Evolutionary conservation across 2,329 filamentous ascomycete species (phyloP).

Genomic region (Penicillium sp.): DNA sequence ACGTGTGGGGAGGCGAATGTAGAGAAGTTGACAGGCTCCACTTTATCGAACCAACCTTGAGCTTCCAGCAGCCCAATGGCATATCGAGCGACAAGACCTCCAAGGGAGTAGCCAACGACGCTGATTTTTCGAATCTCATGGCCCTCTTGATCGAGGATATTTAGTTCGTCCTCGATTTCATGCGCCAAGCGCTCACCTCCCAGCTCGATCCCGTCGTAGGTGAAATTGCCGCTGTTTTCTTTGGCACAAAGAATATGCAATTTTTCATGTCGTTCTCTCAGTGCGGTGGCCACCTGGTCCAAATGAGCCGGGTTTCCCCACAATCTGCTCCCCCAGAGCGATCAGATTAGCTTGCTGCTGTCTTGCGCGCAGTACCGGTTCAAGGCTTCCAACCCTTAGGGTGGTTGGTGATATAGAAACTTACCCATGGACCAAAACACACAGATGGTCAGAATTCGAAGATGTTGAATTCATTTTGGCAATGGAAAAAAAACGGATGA

Average conservation of each 20-base stretch:
- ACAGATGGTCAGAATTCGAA: constrained; percentile 56
- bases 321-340: constrained; percentile 45
- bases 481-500: no score
- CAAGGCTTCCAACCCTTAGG: no score
- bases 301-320: constrained; percentile 67
- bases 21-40: constrained; percentile 90
- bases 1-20: constrained; percentile 88
- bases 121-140: constrained; percentile 80
- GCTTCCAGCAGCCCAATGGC: constrained; percentile 81
- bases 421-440: constrained; percentile 66
- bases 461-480: constrained; percentile 12
- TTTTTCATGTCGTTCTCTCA: constrained; percentile 55
- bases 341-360: constrained; percentile 19
- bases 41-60: constrained; percentile 75
- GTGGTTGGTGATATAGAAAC: constrained; percentile 17
- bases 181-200: constrained; percentile 68
- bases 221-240: constrained; percentile 61
- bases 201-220: constrained; percentile 70
- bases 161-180: constrained; percentile 65
- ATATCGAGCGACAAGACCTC: constrained; percentile 84
- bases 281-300: constrained; percentile 55
- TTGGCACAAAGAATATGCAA: constrained; percentile 62
- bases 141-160: constrained; percentile 61
- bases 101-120: constrained; percentile 86
- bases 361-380: constrained; percentile 10